These are phyloP conservation scores for Endotrypanum monterogeii DNA, from an alignment of 208 protist species.

Conservation along the genomic window DNA sequence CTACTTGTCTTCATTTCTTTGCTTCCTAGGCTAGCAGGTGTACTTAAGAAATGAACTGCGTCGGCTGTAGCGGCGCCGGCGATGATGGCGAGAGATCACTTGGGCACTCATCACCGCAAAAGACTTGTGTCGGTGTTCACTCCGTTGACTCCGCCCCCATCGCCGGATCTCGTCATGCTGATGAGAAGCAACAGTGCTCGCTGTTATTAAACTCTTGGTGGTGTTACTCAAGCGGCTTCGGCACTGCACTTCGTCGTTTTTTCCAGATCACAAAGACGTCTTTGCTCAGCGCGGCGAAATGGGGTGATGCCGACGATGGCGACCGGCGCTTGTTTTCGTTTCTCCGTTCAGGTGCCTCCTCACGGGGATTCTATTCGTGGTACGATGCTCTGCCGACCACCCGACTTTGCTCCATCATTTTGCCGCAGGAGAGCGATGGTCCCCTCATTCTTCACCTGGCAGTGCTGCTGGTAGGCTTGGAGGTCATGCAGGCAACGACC, in stretches of 20 bases:
- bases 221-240: neutral
- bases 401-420: constrained; percentile 19
- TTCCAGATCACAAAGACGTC: neutral
- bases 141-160: neutral
- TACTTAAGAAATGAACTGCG: neutral
- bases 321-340: too few species aligned
- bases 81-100: too few species aligned
- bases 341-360: neutral
- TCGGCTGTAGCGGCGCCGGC: too few species aligned
- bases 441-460: constrained; percentile 32
- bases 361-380: neutral
- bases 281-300: neutral
- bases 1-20: neutral
- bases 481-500: constrained; percentile 19
- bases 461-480: constrained; percentile 14
- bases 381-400: constrained; percentile 27
- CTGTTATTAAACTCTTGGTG: neutral
- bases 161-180: neutral
- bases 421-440: constrained; percentile 14
- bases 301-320: neutral
- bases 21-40: neutral
- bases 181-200: neutral
- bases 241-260: neutral
- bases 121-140: neutral
- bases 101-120: neutral